Evolutionary conservation across 2,329 filamentous ascomycete genomes (phyloP).

Genomic region (Fusarium sp.): DNA sequence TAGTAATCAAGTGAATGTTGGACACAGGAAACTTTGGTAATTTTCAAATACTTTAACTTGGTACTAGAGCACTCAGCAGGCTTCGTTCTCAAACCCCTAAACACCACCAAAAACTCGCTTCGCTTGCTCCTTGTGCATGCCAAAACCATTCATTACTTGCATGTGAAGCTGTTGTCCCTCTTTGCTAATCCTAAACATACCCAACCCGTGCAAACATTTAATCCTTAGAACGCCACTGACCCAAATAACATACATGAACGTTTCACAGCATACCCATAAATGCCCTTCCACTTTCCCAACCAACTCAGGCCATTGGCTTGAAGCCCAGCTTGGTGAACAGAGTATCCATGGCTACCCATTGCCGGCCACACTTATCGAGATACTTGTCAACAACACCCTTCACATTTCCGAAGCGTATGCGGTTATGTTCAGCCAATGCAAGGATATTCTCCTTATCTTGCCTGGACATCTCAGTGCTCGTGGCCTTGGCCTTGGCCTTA

Average conservation of each 20-base stretch:
- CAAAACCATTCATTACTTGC: background rate
- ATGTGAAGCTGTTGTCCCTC: background rate
- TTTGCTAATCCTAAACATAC: conserved; percentile 1
- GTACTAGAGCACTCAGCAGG: background rate
- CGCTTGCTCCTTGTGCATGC: background rate
- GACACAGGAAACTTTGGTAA: background rate
- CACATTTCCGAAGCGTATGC: conserved; percentile 77
- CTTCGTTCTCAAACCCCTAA: background rate
- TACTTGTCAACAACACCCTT: conserved; percentile 82
- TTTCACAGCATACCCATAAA: background rate
- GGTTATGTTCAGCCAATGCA: conserved; percentile 83
- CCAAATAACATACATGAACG: background rate
- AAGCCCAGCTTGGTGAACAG: conserved; percentile 77
- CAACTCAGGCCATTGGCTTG: conserved; percentile 43
- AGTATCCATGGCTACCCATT: conserved; percentile 93
- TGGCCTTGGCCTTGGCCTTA: conserved; percentile 68
- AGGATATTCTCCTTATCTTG: conserved; percentile 71
- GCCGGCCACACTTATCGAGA: conserved; percentile 86
- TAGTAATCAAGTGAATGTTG: background rate
- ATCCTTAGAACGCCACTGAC: conserved; percentile 25
- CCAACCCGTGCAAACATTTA: background rate
- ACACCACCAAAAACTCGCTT: conserved; percentile 9
- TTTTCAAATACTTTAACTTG: background rate
- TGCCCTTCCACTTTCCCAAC: too few species aligned
- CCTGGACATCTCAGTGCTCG: conserved; percentile 54